A percentile compares a stretch with the other conserved stretches of the same genome.
Conservation (phyloP, 192 early-diverging fungal genomes). For the Geranomyces variabilis region DNA sequence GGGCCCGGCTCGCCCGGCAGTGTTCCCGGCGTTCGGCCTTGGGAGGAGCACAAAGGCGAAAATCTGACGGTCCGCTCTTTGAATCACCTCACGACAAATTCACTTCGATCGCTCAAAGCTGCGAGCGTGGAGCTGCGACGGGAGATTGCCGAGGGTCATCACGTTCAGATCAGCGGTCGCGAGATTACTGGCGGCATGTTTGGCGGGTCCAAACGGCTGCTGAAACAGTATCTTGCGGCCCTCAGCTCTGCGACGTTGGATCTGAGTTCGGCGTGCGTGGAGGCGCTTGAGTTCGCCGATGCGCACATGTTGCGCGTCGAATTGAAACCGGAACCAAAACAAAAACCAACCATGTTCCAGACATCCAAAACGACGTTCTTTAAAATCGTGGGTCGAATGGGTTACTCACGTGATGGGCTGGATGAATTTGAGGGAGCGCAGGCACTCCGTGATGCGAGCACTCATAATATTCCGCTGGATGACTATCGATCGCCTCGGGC, state of each 20-base stretch:
- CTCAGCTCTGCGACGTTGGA: conserved; percentile 50
- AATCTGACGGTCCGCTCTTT: conserved; percentile 7
- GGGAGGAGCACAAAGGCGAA: background rate
- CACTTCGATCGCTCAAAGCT: conserved; percentile 13
- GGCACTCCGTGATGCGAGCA: background rate
- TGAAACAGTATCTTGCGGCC: conserved; percentile 40
- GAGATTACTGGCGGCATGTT: conserved; percentile 35
- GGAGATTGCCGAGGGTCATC: conserved; percentile 31
- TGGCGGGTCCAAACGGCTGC: conserved; percentile 27
- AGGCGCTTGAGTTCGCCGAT: conserved; percentile 7
- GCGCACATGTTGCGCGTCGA: conserved; percentile 19
- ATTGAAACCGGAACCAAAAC: background rate
- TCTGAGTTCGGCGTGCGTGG: conserved; percentile 8
- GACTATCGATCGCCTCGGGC: background rate
- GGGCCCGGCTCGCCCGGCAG: no score
- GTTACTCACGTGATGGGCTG: background rate
- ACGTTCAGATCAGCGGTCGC: conserved; percentile 26
- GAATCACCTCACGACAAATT: conserved; percentile 13
- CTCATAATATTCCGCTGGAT: background rate
- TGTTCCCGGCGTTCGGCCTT: background rate
- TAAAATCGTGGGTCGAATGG: background rate
- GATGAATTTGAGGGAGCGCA: background rate
- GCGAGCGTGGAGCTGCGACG: conserved; percentile 19
- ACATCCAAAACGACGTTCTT: background rate
- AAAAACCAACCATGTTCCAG: no score